Evolutionary conservation across 176 grass and related monocot genomes (phyloP).

Genomic region (Phyllostachys edulis): DNA sequence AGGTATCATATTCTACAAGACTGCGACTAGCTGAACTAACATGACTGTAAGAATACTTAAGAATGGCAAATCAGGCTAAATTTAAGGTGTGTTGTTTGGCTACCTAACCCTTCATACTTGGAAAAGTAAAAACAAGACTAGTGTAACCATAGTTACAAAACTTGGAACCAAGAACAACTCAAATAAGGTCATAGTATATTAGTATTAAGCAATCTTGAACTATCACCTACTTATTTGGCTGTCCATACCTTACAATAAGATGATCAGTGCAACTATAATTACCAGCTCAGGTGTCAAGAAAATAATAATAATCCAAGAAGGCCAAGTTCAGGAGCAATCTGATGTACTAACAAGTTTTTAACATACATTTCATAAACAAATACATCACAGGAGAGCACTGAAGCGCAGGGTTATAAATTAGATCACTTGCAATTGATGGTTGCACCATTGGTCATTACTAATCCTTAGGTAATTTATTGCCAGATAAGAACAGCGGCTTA

Average conservation of each 20-base stretch:
- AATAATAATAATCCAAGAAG: background rate
- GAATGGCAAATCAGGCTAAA: conserved; percentile 6
- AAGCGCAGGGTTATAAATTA: background rate
- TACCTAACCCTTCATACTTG: background rate
- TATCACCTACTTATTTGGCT: background rate
- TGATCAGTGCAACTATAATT: background rate
- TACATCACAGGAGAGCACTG: background rate
- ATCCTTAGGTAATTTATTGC: background rate
- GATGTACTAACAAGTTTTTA: background rate
- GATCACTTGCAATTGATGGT: background rate
- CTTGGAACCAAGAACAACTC: background rate
- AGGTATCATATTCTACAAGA: background rate
- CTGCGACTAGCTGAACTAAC: background rate
- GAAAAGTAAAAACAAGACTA: background rate
- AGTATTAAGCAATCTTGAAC: background rate
- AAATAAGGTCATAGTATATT: background rate
- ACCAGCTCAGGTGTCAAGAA: background rate
- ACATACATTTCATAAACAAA: background rate
- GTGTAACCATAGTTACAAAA: conserved; percentile 29
- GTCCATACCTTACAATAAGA: background rate
- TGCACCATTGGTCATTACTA: background rate
- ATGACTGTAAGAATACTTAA: conserved; percentile 6
- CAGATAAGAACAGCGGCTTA: background rate
- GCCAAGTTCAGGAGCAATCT: background rate
- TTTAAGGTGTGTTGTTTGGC: background rate